Conservation (phyloP, 805 yeast species). For the Diddensiella caesifluorescens region DNA sequence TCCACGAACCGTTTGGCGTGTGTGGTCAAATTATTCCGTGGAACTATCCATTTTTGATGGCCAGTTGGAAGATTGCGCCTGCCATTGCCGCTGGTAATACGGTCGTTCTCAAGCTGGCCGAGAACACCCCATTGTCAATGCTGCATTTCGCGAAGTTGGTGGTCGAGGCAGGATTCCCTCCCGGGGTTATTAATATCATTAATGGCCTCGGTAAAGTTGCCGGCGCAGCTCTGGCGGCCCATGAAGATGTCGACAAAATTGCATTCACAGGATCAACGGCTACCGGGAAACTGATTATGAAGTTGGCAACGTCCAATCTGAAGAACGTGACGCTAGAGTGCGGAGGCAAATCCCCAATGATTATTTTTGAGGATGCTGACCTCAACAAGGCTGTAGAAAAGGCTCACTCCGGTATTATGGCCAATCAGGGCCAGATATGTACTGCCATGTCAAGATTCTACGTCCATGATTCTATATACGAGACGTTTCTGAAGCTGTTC, state of each 20-base stretch:
- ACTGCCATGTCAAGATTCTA: constrained; percentile 91
- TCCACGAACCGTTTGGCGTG: constrained; percentile 89
- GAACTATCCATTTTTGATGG: constrained; percentile 94
- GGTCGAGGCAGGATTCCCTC: constrained; percentile 82
- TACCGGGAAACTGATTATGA: constrained; percentile 79
- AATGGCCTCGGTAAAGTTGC: constrained; percentile 83
- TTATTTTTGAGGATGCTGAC: constrained; percentile 82
- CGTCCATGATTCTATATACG: constrained; percentile 81
- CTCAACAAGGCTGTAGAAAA: constrained; percentile 67
- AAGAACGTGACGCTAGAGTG: constrained; percentile 91
- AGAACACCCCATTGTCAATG: constrained; percentile 86
- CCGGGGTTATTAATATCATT: constrained; percentile 83
- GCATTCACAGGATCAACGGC: constrained; percentile 96
- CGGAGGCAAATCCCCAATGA: constrained; percentile 95
- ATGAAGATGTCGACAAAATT: constrained; percentile 78
- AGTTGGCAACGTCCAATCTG: constrained; percentile 68
- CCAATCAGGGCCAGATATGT: constrained; percentile 94
- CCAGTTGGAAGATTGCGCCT: constrained; percentile 93
- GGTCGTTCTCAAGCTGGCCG: constrained; percentile 84
- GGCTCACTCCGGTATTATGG: constrained; percentile 79
- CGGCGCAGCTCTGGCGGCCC: constrained; percentile 74
- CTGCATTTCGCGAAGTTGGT: constrained; percentile 64
- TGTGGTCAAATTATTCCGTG: constrained; percentile 96
- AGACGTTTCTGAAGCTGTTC: constrained; percentile 61
- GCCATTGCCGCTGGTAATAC: constrained; percentile 89